phyloP scores from a whole-genome alignment of 2,329 filamentous ascomycete species.

The Cladophialophora carrionii region DNA sequence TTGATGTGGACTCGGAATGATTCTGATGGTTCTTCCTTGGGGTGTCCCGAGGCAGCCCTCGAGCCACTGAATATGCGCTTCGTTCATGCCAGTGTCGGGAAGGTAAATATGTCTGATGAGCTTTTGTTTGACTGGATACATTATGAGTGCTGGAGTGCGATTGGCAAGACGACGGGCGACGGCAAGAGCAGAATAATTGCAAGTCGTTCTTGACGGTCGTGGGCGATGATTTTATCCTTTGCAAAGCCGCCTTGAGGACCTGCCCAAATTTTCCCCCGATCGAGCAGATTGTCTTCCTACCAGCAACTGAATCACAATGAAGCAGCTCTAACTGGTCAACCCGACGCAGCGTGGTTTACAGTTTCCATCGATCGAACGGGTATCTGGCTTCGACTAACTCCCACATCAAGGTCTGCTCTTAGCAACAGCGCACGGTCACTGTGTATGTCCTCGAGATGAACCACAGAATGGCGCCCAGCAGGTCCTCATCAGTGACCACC shows the following conservation, averaged over 20 bases:
- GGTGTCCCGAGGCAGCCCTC: not conserved
- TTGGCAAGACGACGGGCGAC: too few species aligned
- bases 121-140: not conserved
- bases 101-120: not conserved
- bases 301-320: not conserved
- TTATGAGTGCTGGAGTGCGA: not conserved
- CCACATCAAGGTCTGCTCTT: not conserved
- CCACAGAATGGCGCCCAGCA: not conserved
- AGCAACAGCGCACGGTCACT: not conserved
- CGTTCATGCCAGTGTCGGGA: not conserved
- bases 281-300: not conserved
- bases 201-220: not conserved
- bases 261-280: not conserved
- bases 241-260: not conserved
- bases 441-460: not conserved
- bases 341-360: not conserved
- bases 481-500: not conserved
- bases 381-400: not conserved
- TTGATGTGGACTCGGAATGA: conserved; percentile 20
- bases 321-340: not conserved
- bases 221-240: not conserved
- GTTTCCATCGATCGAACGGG: not conserved
- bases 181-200: not conserved
- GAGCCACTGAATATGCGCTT: not conserved
- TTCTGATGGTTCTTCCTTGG: not conserved